Conservation (phyloP, 495 filamentous ascomycete species). For the Chaetomium cochliodes region DNA sequence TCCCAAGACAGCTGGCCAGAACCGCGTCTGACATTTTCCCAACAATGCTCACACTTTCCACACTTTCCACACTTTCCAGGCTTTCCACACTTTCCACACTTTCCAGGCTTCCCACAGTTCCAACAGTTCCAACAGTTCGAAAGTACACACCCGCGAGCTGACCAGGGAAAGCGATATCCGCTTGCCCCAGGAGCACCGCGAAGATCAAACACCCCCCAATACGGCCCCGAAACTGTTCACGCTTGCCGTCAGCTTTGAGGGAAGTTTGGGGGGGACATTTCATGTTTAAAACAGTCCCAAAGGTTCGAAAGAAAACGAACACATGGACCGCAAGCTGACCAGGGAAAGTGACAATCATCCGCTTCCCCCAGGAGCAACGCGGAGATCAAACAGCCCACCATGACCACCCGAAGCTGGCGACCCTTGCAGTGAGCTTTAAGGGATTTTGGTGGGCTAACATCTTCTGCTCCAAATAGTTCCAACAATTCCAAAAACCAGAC, state of each 20-base stretch:
- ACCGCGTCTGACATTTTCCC: conserved; percentile 1
- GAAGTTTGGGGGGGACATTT: background rate
- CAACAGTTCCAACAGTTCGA: conserved; percentile 3
- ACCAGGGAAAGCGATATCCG: too few species aligned
- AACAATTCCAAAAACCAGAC: background rate
- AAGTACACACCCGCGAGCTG: background rate
- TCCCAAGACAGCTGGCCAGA: background rate
- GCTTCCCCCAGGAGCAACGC: background rate
- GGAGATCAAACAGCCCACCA: conserved; percentile 5
- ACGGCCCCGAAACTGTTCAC: conserved; percentile 3
- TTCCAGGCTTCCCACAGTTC: too few species aligned
- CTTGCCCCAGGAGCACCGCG: background rate
- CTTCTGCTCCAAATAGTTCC: background rate
- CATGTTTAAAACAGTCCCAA: background rate
- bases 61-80: too few species aligned
- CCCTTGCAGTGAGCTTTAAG: conserved; percentile 9
- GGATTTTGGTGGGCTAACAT: background rate
- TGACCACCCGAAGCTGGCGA: conserved; percentile 9
- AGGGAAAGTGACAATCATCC: background rate
- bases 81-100: too few species aligned
- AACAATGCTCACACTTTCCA: too few species aligned
- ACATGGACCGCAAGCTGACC: background rate
- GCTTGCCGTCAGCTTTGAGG: conserved; percentile 6
- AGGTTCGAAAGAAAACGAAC: background rate
- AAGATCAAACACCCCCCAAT: conserved; percentile 1